These are phyloP conservation scores for Talaromyces thailandensis DNA, from an alignment of 495 filamentous ascomycete genomes.

Conservation along the genomic window DNA sequence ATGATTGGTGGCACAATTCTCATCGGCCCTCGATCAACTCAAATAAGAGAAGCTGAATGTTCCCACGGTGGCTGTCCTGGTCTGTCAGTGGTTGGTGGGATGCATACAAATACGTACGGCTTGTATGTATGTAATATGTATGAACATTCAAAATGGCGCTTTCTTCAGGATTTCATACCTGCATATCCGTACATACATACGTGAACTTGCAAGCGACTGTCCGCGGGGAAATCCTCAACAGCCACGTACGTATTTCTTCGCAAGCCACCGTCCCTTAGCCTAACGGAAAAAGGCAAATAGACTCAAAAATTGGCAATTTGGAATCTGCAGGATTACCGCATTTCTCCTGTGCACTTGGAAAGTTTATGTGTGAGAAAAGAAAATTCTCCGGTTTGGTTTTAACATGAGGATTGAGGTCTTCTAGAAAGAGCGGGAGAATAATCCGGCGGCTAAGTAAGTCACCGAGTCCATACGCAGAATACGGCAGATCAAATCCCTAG, in stretches of 20 bases:
- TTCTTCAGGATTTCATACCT: neutral
- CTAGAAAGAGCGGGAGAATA: slow-evolving; percentile 2
- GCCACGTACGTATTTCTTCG: neutral
- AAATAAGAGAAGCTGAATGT: neutral
- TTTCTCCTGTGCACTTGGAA: neutral
- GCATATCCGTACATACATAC: neutral
- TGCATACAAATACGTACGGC: neutral
- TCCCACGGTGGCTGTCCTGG: neutral
- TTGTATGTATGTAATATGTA: neutral
- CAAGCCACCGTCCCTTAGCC: neutral
- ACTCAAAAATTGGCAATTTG: neutral
- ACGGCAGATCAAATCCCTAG: neutral
- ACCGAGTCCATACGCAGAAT: neutral
- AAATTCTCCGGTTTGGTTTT: neutral
- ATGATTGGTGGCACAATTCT: neutral
- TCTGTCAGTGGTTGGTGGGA: neutral
- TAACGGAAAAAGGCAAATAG: neutral
- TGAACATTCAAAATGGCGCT: no score
- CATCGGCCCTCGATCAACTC: neutral
- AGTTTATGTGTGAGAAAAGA: neutral
- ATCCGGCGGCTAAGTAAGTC: no score
- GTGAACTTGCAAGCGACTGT: neutral
- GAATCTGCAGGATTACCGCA: neutral
- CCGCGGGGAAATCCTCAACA: neutral
- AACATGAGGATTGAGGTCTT: neutral